Conservation (phyloP, 177 flowering plant species). For the Vitis hybrid region DNA sequence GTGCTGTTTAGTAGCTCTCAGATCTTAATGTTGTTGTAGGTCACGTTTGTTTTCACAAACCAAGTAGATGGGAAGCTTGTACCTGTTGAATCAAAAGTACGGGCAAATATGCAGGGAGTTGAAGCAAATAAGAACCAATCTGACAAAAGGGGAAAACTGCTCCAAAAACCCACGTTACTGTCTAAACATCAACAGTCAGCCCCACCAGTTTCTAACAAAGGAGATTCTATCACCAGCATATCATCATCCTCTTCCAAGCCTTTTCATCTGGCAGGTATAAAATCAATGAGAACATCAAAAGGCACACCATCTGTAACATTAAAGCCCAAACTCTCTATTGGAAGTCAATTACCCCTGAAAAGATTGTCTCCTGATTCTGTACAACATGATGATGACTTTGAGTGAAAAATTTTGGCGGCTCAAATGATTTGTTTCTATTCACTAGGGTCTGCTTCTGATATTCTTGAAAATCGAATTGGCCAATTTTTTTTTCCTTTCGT, state of each 20-base stretch:
- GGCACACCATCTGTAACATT: conserved; percentile 22
- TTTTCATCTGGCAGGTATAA: conserved; percentile 16
- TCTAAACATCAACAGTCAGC: conserved; percentile 23
- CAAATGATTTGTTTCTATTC: too few relatives aligned
- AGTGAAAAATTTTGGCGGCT: conserved; percentile 20
- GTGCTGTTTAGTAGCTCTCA: too few relatives aligned
- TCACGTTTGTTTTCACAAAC: conserved; percentile 89
- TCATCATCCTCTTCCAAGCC: conserved; percentile 25
- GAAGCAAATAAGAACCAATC: conserved; percentile 15
- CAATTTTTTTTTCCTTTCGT: too few relatives aligned
- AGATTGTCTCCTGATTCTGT: conserved; percentile 33
- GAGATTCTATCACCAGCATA: conserved; percentile 11
- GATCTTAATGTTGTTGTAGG: conserved; percentile 41
- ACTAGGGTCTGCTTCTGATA: too few relatives aligned
- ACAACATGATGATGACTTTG: conserved; percentile 60
- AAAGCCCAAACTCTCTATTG: conserved; percentile 32
- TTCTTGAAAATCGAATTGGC: too few relatives aligned
- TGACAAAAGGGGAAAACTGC: conserved; percentile 15
- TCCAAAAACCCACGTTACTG: conserved; percentile 10
- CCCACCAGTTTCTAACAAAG: conserved; percentile 25
- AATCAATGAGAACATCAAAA: conserved; percentile 29
- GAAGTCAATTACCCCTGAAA: conserved; percentile 47
- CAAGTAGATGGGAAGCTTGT: conserved; percentile 94
- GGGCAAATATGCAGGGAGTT: conserved; percentile 24
- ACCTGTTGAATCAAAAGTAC: conserved; percentile 63